Evolutionary conservation across 106 monocot genomes (phyloP), one percentile per base, ranked within the genome.

Genomic region (Amphibolis antarctica): DNA sequence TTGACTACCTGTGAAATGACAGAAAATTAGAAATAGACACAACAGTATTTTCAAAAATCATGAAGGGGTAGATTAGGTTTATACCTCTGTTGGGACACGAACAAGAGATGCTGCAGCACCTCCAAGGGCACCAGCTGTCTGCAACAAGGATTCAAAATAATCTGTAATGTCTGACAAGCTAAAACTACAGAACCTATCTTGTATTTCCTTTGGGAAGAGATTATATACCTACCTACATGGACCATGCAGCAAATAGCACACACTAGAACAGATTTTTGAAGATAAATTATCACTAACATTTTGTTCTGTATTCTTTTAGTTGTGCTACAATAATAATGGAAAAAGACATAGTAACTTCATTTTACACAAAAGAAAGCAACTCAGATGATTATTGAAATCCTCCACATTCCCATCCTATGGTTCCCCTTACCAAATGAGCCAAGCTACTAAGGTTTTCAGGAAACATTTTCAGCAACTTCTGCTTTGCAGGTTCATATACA

Each of bases 21-120:
- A n/a, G 61, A 28, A 28, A 61, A 66, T 28, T 52, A 43, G 36
- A 42, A 61, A 43, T 48, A 64, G 23, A 64, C 7, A 11, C 7
- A 11, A 62, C 19, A 26, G 7, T 0, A 5, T 14, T 43, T 28
- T 59, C 30, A 47, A 6, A 26, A 59, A 48, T 0, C 46, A 44
- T 17, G 30, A 62, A 62, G 52, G 21, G 23, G 31, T 10, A 42
- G 14, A 25, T 22, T 10, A 44, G 30, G 27, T n/a, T n/a, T n/a
- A 42, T 65, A 98, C 96, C 96, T 98, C 96, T 27, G 96, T 98
- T 18, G 96, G 96, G 55, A 98, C 87, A 80, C 96, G 86, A 60
- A 98, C 73, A 65, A 98, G 72, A 62, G 96, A 98, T 76, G 96
- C 77, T 57, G 82, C 90, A 74, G 75, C 76, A 12, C 96, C 96